phyloP scores from a whole-genome alignment of 164 flowering plant species.

The Malania oleifera region DNA sequence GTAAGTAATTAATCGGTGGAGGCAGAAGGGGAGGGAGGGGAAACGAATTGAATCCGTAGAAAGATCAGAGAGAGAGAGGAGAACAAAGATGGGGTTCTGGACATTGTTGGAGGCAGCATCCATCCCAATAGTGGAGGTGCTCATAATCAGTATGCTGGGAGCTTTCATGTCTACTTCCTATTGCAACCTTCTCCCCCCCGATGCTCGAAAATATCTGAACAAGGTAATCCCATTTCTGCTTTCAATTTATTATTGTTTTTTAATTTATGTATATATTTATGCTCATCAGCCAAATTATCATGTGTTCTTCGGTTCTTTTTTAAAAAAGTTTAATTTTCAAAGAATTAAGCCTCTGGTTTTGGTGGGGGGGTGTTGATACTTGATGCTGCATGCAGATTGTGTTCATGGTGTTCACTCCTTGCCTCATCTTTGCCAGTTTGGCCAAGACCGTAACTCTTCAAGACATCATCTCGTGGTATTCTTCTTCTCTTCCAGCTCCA shows the following conservation, averaged over 20 bases:
- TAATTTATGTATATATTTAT: neutral
- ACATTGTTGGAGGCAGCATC: conserved; percentile 62
- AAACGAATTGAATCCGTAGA: too few species aligned
- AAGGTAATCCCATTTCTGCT: conserved; percentile 34
- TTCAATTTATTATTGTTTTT: neutral
- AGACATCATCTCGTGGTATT: conserved; percentile 86
- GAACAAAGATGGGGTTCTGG: conserved; percentile 66
- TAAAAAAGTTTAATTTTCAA: neutral
- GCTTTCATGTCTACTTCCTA: conserved; percentile 65
- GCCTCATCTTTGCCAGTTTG: conserved; percentile 72
- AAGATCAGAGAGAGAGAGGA: too few species aligned
- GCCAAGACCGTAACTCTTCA: conserved; percentile 72
- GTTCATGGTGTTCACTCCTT: conserved; percentile 74
- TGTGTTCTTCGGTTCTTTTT: neutral
- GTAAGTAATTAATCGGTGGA: too few species aligned
- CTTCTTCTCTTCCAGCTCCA: neutral
- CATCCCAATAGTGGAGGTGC: conserved; percentile 73
- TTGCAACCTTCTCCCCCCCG: conserved; percentile 52
- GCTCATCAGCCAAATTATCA: neutral
- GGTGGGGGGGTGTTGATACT: too few species aligned
- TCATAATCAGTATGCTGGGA: conserved; percentile 62
- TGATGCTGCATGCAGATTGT: conserved; percentile 94
- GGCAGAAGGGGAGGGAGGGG: too few species aligned
- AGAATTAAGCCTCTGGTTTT: neutral
- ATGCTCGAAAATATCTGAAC: conserved; percentile 62